Conservation (phyloP, 202 grass and related monocot genomes). For the Dendrocalamus latiflorus region DNA sequence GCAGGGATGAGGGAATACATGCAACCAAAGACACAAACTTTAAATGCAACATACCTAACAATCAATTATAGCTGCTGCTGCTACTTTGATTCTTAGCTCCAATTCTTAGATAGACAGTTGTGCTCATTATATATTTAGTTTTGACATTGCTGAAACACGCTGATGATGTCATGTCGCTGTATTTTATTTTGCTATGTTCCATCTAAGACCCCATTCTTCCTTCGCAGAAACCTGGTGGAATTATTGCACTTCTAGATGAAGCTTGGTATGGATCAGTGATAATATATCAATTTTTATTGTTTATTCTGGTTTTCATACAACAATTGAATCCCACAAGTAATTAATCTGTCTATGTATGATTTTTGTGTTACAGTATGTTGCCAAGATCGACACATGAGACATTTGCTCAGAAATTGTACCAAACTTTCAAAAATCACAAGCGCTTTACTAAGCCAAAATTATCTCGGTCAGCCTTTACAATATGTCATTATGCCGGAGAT, state of each 20-base stretch:
- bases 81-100: background rate
- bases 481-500: constrained; percentile 96
- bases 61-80: constrained; percentile 9
- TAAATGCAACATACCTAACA: constrained; percentile 1
- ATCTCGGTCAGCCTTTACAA: constrained; percentile 85
- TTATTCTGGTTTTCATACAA: constrained; percentile 17
- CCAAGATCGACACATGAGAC: constrained; percentile 96
- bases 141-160: constrained; percentile 5
- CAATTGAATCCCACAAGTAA: constrained; percentile 14
- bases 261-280: constrained; percentile 64
- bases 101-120: constrained; percentile 18
- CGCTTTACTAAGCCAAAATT: constrained; percentile 91
- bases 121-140: constrained; percentile 11
- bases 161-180: background rate
- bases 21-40: background rate
- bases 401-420: constrained; percentile 93
- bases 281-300: constrained; percentile 25
- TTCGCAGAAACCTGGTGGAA: constrained; percentile 97
- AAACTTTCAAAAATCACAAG: constrained; percentile 88
- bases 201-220: constrained; percentile 23
- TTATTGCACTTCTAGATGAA: constrained; percentile 94
- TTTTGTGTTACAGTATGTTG: constrained; percentile 69
- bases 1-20: background rate
- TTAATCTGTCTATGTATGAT: constrained; percentile 19
- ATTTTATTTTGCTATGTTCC: background rate